Evolutionary conservation across 2,329 filamentous ascomycete species (phyloP), one percentile per base, ranked within the genome.

Genomic region (Aureobasidium mangrovei): DNA sequence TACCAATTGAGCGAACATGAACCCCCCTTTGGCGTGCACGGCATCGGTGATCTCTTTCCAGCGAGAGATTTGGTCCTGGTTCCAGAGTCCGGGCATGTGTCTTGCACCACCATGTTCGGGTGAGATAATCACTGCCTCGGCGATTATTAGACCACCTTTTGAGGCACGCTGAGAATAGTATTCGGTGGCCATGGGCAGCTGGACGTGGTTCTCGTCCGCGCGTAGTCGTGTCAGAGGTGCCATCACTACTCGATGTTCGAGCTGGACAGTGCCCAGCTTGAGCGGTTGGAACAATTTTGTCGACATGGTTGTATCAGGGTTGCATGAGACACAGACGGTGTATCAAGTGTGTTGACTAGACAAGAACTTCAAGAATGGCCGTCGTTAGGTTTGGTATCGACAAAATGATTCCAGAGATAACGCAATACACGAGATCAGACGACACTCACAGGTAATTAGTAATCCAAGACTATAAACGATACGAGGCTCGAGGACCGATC

Each of bases 1-100:
- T 73, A 80, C 85, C 0, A 87, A 70, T 62, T 87, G 84, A 1
- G 75, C 65, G 66, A 74, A 85, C 45, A 86, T 81, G 62, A 73
- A 80, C 9, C 74, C 77, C 3, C 78, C 78, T 60, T 83, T 83
- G 24, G 71, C 72, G 64, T 88, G 84, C 0, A 87, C 81, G 0
- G 77, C 79, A 32, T 81, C 75, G 2, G 78, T 82, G 40, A 86
- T 70, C 8, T 74, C 68, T 57, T 76, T 79, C 84, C 83, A 87
- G 0, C 71, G 77, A 1, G 71, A 72, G 36, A 83, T 72, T 56
- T 85, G 81, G n/a, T 71, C 73, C 0, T 73, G 66, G 12, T 64
- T 77, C 62, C 73, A 83, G 61, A 83, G 80, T 27, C 80, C 81
- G 0, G 83, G 81, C 2, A 76, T 71, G 57, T 79, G 76, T 33